Conservation (phyloP, 2,329 filamentous ascomycete genomes). For the Phaeophleospora eucalypticola region DNA sequence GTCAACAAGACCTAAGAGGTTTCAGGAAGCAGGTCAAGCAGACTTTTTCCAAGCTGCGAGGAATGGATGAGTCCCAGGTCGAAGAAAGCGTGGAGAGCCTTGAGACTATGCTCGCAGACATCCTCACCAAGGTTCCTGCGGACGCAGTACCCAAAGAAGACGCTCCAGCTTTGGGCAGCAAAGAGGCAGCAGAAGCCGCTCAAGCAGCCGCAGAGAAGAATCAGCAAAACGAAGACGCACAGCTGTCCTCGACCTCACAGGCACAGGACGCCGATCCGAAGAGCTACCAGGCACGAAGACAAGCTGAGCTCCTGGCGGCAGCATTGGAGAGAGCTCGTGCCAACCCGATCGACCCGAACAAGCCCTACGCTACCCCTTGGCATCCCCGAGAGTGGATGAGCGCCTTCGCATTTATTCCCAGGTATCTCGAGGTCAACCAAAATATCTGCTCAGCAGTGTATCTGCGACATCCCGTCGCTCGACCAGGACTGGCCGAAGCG, state of each 20-base stretch:
- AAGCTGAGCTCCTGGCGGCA: slow-evolving; percentile 51
- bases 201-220: slow-evolving; percentile 2
- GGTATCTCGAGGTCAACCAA: slow-evolving; percentile 96
- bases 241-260: slow-evolving; percentile 26
- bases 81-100: slow-evolving; percentile 32
- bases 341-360: slow-evolving; percentile 70
- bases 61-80: slow-evolving; percentile 18
- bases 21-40: slow-evolving; percentile 64
- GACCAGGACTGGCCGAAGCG: slow-evolving; percentile 67
- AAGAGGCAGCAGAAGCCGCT: neutral
- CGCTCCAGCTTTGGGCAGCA: neutral
- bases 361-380: slow-evolving; percentile 93
- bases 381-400: slow-evolving; percentile 78
- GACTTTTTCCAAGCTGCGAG: slow-evolving; percentile 54
- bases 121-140: slow-evolving; percentile 45
- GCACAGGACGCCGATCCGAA: slow-evolving; percentile 37
- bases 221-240: slow-evolving; percentile 21
- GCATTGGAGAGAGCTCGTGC: slow-evolving; percentile 62
- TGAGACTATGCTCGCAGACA: slow-evolving; percentile 32
- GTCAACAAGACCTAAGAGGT: slow-evolving; percentile 71
- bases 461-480: slow-evolving; percentile 84
- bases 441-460: slow-evolving; percentile 96
- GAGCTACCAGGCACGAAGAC: slow-evolving; percentile 50
- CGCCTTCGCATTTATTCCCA: slow-evolving; percentile 89
- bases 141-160: slow-evolving; percentile 20